Evolutionary conservation across 2,329 filamentous ascomycete genomes (phyloP), one percentile per base, ranked within the genome.

Genomic region (Diaporthe sp.): DNA sequence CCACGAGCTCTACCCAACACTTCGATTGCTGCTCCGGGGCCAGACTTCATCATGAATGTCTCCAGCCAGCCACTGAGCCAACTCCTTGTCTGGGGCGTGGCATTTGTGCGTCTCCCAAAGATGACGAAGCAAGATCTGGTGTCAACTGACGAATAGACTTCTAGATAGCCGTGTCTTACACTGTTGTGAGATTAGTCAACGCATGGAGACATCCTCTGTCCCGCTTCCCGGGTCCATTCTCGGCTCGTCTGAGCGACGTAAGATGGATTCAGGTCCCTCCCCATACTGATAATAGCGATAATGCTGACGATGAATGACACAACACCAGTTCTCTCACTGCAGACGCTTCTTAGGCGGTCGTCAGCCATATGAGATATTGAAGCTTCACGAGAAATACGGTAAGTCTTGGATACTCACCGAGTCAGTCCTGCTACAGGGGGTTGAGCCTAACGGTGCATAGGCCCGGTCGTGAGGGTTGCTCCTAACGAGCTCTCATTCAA

Each of bases 401-500:
- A 37, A 55, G 72, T 55, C 13, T 28, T 20, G 7, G 5, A 5
- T 7, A 1, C 49, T 13, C 42, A 7, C 39, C 4, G 25, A 60
- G 68, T 60, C 53, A 31, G 5, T 7, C 15, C 44, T 2, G 37
- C 28, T 58, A 8, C 4, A 15, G 28, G 28, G 6, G n/a, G 3
- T 2, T 25, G 28, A 25, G 37, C 68, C 28, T 47, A 60, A 28
- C 20, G 12, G 28, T 22, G 12, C 13, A 37, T 15, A 74, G 72
- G 72, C 15, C 53, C 72, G 1, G 63, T 75, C 7, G 73, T 75
- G 12, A 58, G 73, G 4, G 47, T 63, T 9, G 73, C 73, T 1
- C 73, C 73, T 1, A 71, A 75, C n/a, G 73, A 75, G 49, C 34
- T 75, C 13, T 75, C 73, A 1, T 75, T 75, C 34, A 75, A 75